Conservation (phyloP, 1,284 basidiomycete species). For the Puccinia hordei region DNA sequence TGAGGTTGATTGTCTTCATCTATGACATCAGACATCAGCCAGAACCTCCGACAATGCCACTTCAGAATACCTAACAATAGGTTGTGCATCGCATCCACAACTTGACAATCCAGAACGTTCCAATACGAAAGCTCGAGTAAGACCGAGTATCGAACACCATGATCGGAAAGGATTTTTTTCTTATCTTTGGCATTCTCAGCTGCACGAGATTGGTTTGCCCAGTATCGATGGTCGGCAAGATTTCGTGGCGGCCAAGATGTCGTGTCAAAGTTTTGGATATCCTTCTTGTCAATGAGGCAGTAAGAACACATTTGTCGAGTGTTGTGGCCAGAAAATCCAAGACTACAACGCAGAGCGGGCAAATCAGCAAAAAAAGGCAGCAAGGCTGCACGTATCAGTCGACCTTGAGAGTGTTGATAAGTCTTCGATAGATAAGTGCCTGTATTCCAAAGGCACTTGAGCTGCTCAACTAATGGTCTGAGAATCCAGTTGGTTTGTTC, state of each 20-base stretch:
- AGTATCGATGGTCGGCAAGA: slow-evolving; percentile 13
- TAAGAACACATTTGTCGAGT: slow-evolving; percentile 47
- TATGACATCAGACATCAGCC: slow-evolving; percentile 30
- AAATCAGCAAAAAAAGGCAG: slow-evolving; percentile 47
- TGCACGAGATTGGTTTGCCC: slow-evolving; percentile 30
- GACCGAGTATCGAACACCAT: slow-evolving; percentile 45
- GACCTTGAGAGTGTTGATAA: neutral
- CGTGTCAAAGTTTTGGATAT: slow-evolving; percentile 21
- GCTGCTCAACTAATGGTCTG: slow-evolving; percentile 56
- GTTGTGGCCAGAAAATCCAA: slow-evolving; percentile 38
- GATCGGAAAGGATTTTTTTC: slow-evolving; percentile 12
- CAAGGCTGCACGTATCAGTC: neutral
- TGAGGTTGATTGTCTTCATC: slow-evolving; percentile 5
- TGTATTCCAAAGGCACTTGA: slow-evolving; percentile 57
- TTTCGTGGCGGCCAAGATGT: slow-evolving; percentile 9
- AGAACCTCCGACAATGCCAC: slow-evolving; percentile 29
- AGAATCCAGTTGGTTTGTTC: slow-evolving; percentile 59
- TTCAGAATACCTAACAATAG: slow-evolving; percentile 21
- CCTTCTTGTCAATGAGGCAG: slow-evolving; percentile 36
- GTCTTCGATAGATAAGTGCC: slow-evolving; percentile 54
- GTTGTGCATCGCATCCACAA: slow-evolving; percentile 47
- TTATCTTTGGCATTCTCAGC: neutral
- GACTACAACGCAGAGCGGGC: slow-evolving; percentile 47
- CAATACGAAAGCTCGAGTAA: slow-evolving; percentile 38
- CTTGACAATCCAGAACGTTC: slow-evolving; percentile 40